Evolutionary conservation across 1,284 basidiomycete species (phyloP), one percentile per base, ranked within the genome.

Genomic region (Agroathelia rolfsii): DNA sequence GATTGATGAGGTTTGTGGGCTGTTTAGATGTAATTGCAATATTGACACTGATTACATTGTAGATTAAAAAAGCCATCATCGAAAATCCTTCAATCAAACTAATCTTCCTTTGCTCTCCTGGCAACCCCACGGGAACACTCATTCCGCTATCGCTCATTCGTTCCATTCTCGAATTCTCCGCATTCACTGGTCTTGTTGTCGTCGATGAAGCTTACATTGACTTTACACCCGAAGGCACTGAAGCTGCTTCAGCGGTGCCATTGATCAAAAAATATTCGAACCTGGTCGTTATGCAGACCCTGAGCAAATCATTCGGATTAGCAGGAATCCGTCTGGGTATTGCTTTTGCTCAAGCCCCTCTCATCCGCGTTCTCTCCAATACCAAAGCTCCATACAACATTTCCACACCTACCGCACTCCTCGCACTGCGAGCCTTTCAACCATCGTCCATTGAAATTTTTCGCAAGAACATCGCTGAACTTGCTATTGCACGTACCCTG

Each of bases 191-290:
- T 2, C 73, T 99, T 38, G 80, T 97, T 24, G 70, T 95, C 15
- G 82, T 98, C 3, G 95, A 99, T 50, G 95, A 98, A 57, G 95
- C 95, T 0, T 98, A 98, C 59, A 87, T 98, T 49, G 95, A 98
- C 55, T 99, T 98, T 51, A 72, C 84, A 0, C 66, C 64, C 0
- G 52, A 66, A 20, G 68, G 67, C 6, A 59, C 68, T 24, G 85
- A 77, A 31, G 86, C 90, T 38, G 75, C 58, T 50, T 72, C 36
- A 34, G 76, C 80, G 52, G 63, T 41, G 58, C 69, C 45, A 6
- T 62, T 98, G 14, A 66, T 95, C 31, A 65, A 76, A 37, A 73
- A 88, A 34, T 97, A 88, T 52, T 75, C 76, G 10, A 99, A 99
- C 51, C 45, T 98, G 4, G 82, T 87, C 47, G 92, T 98, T 9